A percentile compares a stretch with the other conserved stretches of the same genome.
phyloP scores from a whole-genome alignment of 1,284 basidiomycete species.

The Ceratobasidium theobromae region DNA sequence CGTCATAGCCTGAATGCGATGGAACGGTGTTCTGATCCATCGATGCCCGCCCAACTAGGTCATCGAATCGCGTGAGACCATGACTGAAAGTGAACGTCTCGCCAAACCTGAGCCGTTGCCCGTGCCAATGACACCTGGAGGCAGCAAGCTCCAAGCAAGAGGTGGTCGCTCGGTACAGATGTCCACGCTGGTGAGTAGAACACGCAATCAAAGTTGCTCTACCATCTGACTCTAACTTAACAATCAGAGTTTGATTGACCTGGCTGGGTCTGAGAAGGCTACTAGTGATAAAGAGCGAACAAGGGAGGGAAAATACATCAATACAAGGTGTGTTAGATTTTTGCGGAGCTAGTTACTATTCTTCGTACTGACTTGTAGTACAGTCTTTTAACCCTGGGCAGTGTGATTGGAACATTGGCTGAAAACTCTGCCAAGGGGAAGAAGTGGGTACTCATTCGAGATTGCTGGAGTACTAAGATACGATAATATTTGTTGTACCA shows the following conservation, averaged over 20 bases:
- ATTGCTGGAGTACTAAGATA: background rate
- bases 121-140: constrained; percentile 62
- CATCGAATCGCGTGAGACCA: constrained; percentile 69
- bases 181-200: constrained; percentile 65
- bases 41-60: constrained; percentile 22
- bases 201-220: background rate
- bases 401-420: constrained; percentile 84
- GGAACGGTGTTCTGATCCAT: background rate
- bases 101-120: constrained; percentile 20
- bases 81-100: constrained; percentile 47
- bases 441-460: constrained; percentile 49
- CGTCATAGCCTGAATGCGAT: background rate
- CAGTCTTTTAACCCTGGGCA: constrained; percentile 85
- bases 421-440: constrained; percentile 82
- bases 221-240: constrained; percentile 40
- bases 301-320: constrained; percentile 91
- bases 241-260: constrained; percentile 89
- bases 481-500: constrained; percentile 39
- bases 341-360: background rate
- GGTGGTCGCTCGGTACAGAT: constrained; percentile 77
- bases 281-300: constrained; percentile 92
- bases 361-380: background rate
- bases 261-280: constrained; percentile 96
- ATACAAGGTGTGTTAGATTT: constrained; percentile 62
- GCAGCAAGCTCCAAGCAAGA: constrained; percentile 64